Evolutionary conservation across 1,284 basidiomycete species (phyloP).

Genomic region (Austroboletus novae-zelandiae): DNA sequence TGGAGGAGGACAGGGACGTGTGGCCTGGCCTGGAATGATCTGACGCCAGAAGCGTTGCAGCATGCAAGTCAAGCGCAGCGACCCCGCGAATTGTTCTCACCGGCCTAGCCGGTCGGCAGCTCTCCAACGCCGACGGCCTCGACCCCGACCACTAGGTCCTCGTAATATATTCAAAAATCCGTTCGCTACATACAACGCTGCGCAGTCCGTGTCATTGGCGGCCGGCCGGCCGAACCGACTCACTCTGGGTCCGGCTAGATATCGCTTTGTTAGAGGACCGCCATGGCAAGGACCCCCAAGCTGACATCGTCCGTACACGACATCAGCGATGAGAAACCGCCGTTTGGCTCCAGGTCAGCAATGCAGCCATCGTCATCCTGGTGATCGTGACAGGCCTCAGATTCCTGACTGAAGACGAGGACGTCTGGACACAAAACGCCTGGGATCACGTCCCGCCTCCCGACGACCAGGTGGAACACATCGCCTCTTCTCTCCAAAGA

Average conservation of each 20-base stretch:
- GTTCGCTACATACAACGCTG: too few species aligned
- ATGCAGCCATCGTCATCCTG: background rate
- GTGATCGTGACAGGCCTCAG: conserved; percentile 29
- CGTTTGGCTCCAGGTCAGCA: conserved; percentile 66
- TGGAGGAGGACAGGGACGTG: background rate
- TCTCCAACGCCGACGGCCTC: background rate
- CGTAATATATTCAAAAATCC: too few species aligned
- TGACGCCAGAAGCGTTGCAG: background rate
- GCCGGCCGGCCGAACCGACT: too few species aligned
- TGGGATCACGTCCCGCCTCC: conserved; percentile 91
- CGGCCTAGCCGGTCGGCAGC: conserved; percentile 1
- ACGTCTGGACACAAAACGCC: conserved; percentile 77
- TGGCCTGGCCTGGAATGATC: background rate
- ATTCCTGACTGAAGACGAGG: conserved; percentile 58
- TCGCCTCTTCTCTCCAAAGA: conserved; percentile 63
- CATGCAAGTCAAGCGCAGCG: conserved; percentile 1
- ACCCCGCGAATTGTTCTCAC: conserved; percentile 10
- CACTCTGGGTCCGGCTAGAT: too few species aligned
- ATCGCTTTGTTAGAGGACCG: too few species aligned
- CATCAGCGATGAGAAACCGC: conserved; percentile 53
- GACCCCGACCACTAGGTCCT: too few species aligned
- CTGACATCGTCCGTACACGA: conserved; percentile 65
- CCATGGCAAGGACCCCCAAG: conserved; percentile 26
- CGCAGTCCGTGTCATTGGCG: too few species aligned
- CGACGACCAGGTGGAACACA: conserved; percentile 68